Evolutionary conservation across 768 basidiomycete genomes (phyloP), one percentile per base, ranked within the genome.

Genomic region (Rhodocollybia butyracea): DNA sequence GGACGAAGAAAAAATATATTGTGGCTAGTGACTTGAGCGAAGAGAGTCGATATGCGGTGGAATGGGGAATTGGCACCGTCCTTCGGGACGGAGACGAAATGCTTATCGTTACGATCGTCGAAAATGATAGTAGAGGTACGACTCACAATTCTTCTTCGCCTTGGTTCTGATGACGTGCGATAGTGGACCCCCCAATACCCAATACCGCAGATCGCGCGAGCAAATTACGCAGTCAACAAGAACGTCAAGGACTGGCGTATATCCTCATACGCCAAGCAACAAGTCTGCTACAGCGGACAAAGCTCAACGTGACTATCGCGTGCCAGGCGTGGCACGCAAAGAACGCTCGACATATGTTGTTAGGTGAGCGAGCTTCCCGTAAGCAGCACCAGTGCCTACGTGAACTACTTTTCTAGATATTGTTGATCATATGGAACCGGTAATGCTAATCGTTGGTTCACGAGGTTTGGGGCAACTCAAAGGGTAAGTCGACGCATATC

Each of bases 281-380:
- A 1, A 81, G 88, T 12, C 79, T 98, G 15, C 78, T 99, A 34
- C 94, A 97, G 69, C 87, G 97, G 22, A 99, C 97, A 0, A 82
- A 79, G 56, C 75, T 98, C 54, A 85, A 98, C 58, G 90, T 97
- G 27, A 85, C 84, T 0, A 83, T 98, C 36, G 78, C 84, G 3
- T 98, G 96, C 68, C 94, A 98, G 71, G 94, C 95, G 27, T 90
- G 95, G 83, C 95, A 98, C 61, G 93, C 95, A n/a, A 97, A 96
- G 76, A 95, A 95, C 65, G 79, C 88, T 1, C 74, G 92, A 22
- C 92, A 94, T 64, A 94, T 95, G 86, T 73, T 96, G 22, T 74
- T 96, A 19, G 48, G 48, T 50, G 32, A 50, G 48, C 43, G 3
- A 29, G n/a, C n/a, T n/a, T n/a, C n/a, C n/a, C n/a, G n/a, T n/a